Evolutionary conservation across 257 asterid species (phyloP), one percentile per base, ranked within the genome.

Genomic region (Primulina huaijiensis): DNA sequence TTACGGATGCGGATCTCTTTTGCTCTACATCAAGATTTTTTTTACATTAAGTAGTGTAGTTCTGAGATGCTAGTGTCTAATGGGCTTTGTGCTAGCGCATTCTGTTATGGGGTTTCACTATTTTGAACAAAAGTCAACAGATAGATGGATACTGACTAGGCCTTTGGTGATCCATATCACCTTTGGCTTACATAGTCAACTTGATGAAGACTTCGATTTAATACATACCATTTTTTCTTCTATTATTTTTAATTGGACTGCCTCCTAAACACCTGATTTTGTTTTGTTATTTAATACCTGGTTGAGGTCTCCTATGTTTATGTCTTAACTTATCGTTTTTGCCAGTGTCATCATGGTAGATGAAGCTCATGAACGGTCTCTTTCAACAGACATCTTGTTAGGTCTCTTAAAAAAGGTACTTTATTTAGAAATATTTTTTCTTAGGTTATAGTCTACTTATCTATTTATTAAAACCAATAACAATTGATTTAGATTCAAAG

Each of bases 341-440:
- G 46, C 60, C 88, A 94, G 99, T 80, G 96, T 94, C 60, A 89
- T 93, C 76, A 91, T 91, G 97, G 88, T 94, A 73, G 99, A 94
- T 83, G 99, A 94, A 85, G 99, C 97, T 78, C 99, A 89, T 67
- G 99, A 94, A 75, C 88, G 96, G 72, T 94, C 99, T 50, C 89
- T 94, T 79, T 84, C 97, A 8, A 94, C 97, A 0, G 99, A 93
- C 75, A 89, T 93, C 74, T 89, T 93, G 85, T 74, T 90, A 77
- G 98, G 96, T 70, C 96, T 94, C 76, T 83, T 94, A 80, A 94
- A 94, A 85, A 94, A 94, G 97, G 97, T 94, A 74, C 55, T 53
- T 25, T 68, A 16, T 9, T 34, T 33, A 56, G 62, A 23, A 2
- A 37, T 40, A 52, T 29, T 19, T 27, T 64, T 63, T 70, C 10